Evolutionary conservation across 148 eudicot species (phyloP).

Genomic region (Persicaria maculosa): DNA sequence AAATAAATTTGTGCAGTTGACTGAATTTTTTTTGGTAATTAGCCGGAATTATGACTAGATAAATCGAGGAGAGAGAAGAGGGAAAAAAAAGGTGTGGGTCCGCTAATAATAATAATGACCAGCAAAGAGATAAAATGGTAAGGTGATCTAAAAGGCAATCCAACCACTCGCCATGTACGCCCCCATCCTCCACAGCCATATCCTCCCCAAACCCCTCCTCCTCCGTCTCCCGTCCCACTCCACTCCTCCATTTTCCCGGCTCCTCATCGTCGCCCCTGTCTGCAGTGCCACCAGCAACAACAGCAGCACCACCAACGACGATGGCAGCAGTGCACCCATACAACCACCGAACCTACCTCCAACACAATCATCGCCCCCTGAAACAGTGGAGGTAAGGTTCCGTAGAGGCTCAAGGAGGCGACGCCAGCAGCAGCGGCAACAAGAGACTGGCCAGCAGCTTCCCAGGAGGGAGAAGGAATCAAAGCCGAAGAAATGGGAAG

Average conservation of each 20-base stretch:
- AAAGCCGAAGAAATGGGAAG: slow-evolving; percentile 57
- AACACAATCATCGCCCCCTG: slow-evolving; percentile 15
- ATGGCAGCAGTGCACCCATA: background rate
- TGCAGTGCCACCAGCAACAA: background rate
- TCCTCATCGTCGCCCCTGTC: background rate
- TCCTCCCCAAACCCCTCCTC: background rate
- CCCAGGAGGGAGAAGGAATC: slow-evolving; percentile 3
- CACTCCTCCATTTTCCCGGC: background rate
- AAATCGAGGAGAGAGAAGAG: no score
- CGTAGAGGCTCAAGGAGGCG: slow-evolving; percentile 38
- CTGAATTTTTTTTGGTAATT: no score
- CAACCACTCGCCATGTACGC: slow-evolving; percentile 3
- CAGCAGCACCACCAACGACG: background rate
- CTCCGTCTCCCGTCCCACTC: background rate
- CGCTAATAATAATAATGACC: background rate
- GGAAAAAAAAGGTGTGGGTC: background rate
- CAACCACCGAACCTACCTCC: slow-evolving; percentile 9
- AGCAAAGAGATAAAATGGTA: background rate
- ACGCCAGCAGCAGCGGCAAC: slow-evolving; percentile 20
- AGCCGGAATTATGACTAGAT: no score
- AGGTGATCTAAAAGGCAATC: background rate
- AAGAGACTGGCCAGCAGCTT: background rate
- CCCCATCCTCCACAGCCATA: background rate
- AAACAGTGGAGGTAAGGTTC: slow-evolving; percentile 37
- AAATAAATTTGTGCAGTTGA: no score